Conservation (phyloP, 257 asterid genomes). For the Petrea volubilis region DNA sequence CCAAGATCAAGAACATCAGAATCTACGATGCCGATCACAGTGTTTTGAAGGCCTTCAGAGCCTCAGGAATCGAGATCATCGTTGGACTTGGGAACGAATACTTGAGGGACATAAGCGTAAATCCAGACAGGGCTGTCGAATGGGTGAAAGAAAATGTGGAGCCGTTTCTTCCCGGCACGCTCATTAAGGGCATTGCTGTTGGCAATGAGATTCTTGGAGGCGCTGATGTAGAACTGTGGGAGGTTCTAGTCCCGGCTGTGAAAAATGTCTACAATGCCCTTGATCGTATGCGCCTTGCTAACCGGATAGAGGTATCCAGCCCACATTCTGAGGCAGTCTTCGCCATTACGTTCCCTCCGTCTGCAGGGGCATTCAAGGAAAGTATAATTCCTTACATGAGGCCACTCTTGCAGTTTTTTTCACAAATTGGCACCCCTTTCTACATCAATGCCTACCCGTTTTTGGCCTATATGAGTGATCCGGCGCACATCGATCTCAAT, state of each 20-base stretch:
- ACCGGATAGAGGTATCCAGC: conserved; percentile 68
- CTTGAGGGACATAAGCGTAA: conserved; percentile 51
- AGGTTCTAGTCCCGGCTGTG: conserved; percentile 74
- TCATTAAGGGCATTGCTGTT: conserved; percentile 70
- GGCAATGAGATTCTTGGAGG: conserved; percentile 85
- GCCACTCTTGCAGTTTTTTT: conserved; percentile 67
- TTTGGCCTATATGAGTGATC: conserved; percentile 67
- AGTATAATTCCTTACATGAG: conserved; percentile 65
- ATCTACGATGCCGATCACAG: conserved; percentile 66
- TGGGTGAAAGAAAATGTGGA: conserved; percentile 71
- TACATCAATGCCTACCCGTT: conserved; percentile 86
- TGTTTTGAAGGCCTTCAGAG: conserved; percentile 54
- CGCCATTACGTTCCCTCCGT: conserved; percentile 67
- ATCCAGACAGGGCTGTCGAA: conserved; percentile 51
- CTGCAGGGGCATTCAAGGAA: conserved; percentile 77
- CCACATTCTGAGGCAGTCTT: conserved; percentile 85
- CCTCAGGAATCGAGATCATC: conserved; percentile 61
- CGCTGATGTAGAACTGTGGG: conserved; percentile 52
- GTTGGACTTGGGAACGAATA: conserved; percentile 63
- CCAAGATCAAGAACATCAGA: conserved; percentile 65
- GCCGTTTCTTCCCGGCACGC: conserved; percentile 63
- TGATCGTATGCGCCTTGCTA: conserved; percentile 31
- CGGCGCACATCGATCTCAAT: conserved; percentile 58
- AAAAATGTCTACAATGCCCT: conserved; percentile 73
- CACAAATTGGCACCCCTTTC: conserved; percentile 67